phyloP scores from a whole-genome alignment of 108 stramenopile genomes.

The Mayamaea pseudoterrestris region DNA sequence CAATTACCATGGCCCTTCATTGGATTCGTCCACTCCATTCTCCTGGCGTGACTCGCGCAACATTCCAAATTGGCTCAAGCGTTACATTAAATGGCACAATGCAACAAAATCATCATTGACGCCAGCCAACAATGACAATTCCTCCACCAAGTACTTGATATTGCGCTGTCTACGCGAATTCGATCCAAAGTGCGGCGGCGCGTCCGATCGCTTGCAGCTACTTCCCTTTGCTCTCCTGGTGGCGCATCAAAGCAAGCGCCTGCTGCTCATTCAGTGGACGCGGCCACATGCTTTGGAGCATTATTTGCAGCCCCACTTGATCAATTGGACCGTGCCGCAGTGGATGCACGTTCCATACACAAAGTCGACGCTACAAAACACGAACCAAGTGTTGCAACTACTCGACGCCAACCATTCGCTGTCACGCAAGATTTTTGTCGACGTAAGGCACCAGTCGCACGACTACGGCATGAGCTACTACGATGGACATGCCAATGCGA shows the following conservation, averaged over 20 bases:
- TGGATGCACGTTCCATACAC: constrained; percentile 6
- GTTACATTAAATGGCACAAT: background rate
- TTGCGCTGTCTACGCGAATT: background rate
- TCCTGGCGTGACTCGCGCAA: too few relatives aligned
- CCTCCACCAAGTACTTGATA: background rate
- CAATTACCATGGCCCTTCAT: too few relatives aligned
- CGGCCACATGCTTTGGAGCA: constrained; percentile 27
- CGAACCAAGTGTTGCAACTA: background rate
- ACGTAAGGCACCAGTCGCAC: constrained; percentile 1
- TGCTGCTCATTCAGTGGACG: constrained; percentile 34
- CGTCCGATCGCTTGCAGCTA: constrained; percentile 34
- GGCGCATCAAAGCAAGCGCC: constrained; percentile 18
- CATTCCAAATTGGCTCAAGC: background rate
- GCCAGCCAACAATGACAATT: background rate
- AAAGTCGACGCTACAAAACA: background rate
- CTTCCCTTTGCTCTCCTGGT: constrained; percentile 23
- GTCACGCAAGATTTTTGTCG: background rate
- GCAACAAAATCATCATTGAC: background rate
- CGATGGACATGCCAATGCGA: background rate
- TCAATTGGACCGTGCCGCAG: constrained; percentile 18
- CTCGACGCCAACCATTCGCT: constrained; percentile 8
- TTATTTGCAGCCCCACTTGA: constrained; percentile 21
- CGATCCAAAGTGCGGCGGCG: constrained; percentile 23
- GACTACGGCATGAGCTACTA: constrained; percentile 7
- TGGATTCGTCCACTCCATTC: too few relatives aligned